Evolutionary conservation across 495 filamentous ascomycete species (phyloP).

Genomic region (Poronia punctata): DNA sequence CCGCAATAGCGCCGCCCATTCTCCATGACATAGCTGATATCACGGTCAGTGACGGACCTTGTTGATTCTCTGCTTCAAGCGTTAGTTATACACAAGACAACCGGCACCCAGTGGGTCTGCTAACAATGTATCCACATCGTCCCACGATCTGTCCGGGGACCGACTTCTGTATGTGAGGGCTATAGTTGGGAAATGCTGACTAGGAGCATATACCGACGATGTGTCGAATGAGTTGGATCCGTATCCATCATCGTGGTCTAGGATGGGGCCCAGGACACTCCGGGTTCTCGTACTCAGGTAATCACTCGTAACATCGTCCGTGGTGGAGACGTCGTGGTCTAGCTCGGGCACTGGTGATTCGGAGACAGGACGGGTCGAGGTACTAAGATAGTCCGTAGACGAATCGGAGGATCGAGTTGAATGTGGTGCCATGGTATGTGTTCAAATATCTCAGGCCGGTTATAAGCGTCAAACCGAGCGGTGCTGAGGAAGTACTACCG

Average conservation of each 20-base stretch:
- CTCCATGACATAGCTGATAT: slow-evolving; percentile 51
- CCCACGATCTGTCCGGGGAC: slow-evolving; percentile 10
- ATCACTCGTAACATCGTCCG: slow-evolving; percentile 25
- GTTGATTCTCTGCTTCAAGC: slow-evolving; percentile 31
- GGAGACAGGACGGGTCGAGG: slow-evolving; percentile 14
- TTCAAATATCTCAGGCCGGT: too few species aligned
- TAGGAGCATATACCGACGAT: slow-evolving; percentile 23
- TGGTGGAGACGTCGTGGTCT: slow-evolving; percentile 24
- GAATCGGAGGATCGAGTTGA: slow-evolving; percentile 19
- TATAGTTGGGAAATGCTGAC: slow-evolving; percentile 28
- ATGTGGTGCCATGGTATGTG: slow-evolving; percentile 19
- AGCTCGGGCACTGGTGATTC: slow-evolving; percentile 23
- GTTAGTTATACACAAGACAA: neutral
- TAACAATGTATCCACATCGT: slow-evolving; percentile 42
- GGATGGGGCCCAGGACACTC: slow-evolving; percentile 14
- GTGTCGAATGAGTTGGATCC: slow-evolving; percentile 17
- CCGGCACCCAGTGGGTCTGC: slow-evolving; percentile 2
- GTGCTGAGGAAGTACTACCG: neutral
- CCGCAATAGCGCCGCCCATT: slow-evolving; percentile 63
- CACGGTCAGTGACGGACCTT: slow-evolving; percentile 50
- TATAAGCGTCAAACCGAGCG: neutral
- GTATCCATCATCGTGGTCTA: slow-evolving; percentile 18
- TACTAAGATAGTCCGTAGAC: slow-evolving; percentile 15
- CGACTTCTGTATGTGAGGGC: slow-evolving; percentile 18
- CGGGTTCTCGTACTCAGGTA: slow-evolving; percentile 21